phyloP scores from a whole-genome alignment of 2,329 filamentous ascomycete species.

The Fusarium siculi region DNA sequence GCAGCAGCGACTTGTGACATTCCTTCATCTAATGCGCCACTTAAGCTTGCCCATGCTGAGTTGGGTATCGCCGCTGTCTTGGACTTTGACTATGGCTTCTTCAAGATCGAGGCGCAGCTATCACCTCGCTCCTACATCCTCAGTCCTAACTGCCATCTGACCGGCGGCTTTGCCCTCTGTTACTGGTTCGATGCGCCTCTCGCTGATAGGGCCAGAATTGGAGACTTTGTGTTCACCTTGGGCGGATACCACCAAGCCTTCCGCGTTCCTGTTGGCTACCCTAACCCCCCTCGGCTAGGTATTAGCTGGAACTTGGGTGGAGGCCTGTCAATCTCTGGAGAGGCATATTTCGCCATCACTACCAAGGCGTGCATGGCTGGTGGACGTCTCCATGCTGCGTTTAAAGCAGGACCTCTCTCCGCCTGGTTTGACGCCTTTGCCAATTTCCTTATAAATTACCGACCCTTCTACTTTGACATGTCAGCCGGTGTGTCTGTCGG shows the following conservation, averaged over 20 bases:
- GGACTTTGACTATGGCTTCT: slow-evolving; percentile 49
- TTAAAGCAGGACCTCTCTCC: slow-evolving; percentile 47
- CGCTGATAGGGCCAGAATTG: slow-evolving; percentile 37
- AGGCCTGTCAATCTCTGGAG: slow-evolving; percentile 49
- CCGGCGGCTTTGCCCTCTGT: slow-evolving; percentile 55
- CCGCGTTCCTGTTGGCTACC: slow-evolving; percentile 49
- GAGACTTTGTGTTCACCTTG: slow-evolving; percentile 57
- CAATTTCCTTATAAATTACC: slow-evolving; percentile 51
- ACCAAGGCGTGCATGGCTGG: slow-evolving; percentile 57
- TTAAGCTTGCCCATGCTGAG: slow-evolving; percentile 51
- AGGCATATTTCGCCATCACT: slow-evolving; percentile 59
- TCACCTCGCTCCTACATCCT: slow-evolving; percentile 54
- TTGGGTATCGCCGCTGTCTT: slow-evolving; percentile 49
- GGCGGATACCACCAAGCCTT: slow-evolving; percentile 58
- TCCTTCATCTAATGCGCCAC: slow-evolving; percentile 28
- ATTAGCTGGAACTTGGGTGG: slow-evolving; percentile 51
- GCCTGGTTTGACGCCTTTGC: slow-evolving; percentile 54
- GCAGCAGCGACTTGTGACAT: slow-evolving; percentile 46
- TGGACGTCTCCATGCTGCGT: slow-evolving; percentile 45
- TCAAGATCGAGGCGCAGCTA: slow-evolving; percentile 54
- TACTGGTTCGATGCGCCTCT: slow-evolving; percentile 50
- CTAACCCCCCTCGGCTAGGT: slow-evolving; percentile 50
- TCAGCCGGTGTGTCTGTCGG: background rate
- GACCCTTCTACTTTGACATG: slow-evolving; percentile 2
- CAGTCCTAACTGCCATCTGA: slow-evolving; percentile 52